Conservation (phyloP, 116 monocot species). For the Zostera marina region DNA sequence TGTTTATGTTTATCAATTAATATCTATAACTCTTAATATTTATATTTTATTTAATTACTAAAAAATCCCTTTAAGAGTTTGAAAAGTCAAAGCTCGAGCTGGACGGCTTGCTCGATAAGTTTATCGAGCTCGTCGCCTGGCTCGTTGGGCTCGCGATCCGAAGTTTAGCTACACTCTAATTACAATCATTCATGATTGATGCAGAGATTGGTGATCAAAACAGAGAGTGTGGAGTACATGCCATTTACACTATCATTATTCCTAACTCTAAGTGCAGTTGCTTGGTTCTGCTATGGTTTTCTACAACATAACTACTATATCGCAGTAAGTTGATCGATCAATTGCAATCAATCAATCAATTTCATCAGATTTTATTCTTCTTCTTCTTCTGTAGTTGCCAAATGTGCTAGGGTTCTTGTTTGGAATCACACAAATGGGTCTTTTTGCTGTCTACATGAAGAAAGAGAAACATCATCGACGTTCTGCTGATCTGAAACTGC, state of each 20-base stretch:
- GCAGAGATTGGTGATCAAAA: conserved; percentile 16
- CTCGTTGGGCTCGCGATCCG: too few species aligned
- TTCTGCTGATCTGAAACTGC: neutral
- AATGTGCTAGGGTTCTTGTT: conserved; percentile 24
- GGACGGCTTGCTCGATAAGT: too few species aligned
- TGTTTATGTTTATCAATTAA: too few species aligned
- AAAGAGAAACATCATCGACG: neutral
- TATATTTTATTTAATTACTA: too few species aligned
- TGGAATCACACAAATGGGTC: conserved; percentile 21
- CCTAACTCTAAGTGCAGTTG: conserved; percentile 16
- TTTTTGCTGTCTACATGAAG: conserved; percentile 19
- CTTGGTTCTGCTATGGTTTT: conserved; percentile 21
- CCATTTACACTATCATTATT: conserved; percentile 21
- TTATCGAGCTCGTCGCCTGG: too few species aligned
- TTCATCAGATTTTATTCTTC: neutral
- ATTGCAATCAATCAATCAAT: neutral
- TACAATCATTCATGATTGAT: neutral
- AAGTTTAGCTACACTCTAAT: neutral
- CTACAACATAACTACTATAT: conserved; percentile 9
- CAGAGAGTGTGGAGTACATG: conserved; percentile 16
- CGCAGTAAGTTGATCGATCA: conserved; percentile 4
- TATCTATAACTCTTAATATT: too few species aligned
- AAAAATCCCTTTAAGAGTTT: too few species aligned
- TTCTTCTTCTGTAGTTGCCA: conserved; percentile 4
- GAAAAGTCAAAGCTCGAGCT: too few species aligned